Evolutionary conservation across 2,329 filamentous ascomycete species (phyloP).

Genomic region (Hirsutella rhossiliensis): DNA sequence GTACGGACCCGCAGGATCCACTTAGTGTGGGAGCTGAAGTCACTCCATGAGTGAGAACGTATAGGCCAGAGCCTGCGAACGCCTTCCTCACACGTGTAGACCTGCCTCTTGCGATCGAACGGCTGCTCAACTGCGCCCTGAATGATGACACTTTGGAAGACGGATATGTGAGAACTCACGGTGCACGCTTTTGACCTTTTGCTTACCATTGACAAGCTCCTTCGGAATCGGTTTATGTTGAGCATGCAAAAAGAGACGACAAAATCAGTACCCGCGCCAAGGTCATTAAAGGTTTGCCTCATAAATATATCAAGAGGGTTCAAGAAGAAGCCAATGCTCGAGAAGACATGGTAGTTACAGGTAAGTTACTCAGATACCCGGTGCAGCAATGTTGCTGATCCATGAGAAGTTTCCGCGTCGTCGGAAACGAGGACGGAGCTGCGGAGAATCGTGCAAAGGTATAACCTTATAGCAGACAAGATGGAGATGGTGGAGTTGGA

Average conservation of each 20-base stretch:
- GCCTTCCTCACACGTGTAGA: slow-evolving; percentile 2
- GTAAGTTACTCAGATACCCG: not conserved
- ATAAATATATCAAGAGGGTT: slow-evolving; percentile 3
- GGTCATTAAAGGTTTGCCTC: slow-evolving; percentile 1
- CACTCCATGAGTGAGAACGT: slow-evolving; percentile 9
- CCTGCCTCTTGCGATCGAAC: slow-evolving; percentile 1
- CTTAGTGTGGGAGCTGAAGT: slow-evolving; percentile 20
- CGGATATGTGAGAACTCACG: slow-evolving; percentile 3
- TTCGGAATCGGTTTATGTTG: slow-evolving; percentile 1
- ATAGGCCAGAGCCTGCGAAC: not conserved
- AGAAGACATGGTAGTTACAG: slow-evolving; percentile 2
- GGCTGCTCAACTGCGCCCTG: slow-evolving; percentile 2
- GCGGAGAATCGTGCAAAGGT: not conserved
- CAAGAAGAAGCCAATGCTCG: slow-evolving; percentile 1
- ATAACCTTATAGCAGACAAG: not conserved
- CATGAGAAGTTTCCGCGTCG: not conserved
- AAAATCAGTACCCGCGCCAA: slow-evolving; percentile 1
- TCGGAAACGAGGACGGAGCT: not conserved
- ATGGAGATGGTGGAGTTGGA: not conserved
- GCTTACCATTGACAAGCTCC: not conserved
- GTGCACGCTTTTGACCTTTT: not conserved
- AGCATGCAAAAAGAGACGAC: not conserved
- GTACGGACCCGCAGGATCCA: slow-evolving; percentile 15
- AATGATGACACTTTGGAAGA: slow-evolving; percentile 4
- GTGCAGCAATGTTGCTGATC: not conserved